Conservation (phyloP, 495 filamentous ascomycete genomes). For the Hypoxylon trugodes region DNA sequence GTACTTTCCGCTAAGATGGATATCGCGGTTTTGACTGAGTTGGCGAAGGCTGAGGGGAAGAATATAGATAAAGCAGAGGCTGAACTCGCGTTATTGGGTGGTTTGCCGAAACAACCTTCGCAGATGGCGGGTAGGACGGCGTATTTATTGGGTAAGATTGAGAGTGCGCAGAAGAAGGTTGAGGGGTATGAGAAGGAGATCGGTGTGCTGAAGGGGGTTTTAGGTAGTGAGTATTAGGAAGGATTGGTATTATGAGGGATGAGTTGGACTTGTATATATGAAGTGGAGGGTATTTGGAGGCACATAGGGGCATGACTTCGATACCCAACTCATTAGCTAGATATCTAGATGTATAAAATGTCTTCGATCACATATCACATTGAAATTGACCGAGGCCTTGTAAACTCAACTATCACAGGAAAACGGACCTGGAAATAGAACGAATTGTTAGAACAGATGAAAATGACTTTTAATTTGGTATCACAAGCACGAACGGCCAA, state of each 20-base stretch:
- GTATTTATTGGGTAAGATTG: constrained; percentile 78
- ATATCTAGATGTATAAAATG: not conserved
- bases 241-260: not conserved
- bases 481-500: constrained; percentile 12
- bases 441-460: not conserved
- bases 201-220: constrained; percentile 71
- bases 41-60: constrained; percentile 75
- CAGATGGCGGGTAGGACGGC: constrained; percentile 67
- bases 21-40: constrained; percentile 69
- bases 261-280: not conserved
- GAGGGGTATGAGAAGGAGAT: constrained; percentile 77
- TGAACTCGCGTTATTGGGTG: constrained; percentile 73
- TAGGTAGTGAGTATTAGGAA: constrained; percentile 39
- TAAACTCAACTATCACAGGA: not conserved
- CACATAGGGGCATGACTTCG: constrained; percentile 15
- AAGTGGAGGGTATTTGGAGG: constrained; percentile 2
- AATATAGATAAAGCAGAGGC: constrained; percentile 80
- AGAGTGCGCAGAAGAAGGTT: constrained; percentile 77
- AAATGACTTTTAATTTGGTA: constrained; percentile 33
- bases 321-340: constrained; percentile 37
- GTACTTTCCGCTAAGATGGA: constrained; percentile 81
- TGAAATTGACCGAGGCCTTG: too few relatives aligned
- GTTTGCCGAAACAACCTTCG: constrained; percentile 67
- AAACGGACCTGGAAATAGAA: not conserved
- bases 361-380: not conserved